A percentile compares a stretch with the other conserved stretches of the same genome.
Evolutionary conservation across 2,329 filamentous ascomycete genomes (phyloP).

Genomic region (Cadophora sp.): DNA sequence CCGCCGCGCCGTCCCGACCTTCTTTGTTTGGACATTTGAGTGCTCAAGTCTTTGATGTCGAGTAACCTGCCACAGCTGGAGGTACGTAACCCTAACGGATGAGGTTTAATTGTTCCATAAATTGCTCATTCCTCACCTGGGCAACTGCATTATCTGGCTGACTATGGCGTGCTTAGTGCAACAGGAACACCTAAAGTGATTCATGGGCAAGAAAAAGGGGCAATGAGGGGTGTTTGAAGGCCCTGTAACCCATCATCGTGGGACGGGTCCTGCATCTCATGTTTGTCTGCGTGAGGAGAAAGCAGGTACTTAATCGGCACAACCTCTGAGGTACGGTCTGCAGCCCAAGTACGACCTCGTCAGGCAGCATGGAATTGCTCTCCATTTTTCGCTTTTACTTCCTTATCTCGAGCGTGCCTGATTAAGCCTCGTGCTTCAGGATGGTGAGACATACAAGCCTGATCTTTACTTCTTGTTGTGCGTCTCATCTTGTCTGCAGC

Average conservation of each 20-base stretch:
- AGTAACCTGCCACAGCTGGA: neutral
- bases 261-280: neutral
- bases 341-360: neutral
- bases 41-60: neutral
- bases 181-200: neutral
- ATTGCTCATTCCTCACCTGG: constrained; percentile 3
- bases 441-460: neutral
- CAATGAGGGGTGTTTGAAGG: neutral
- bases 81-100: neutral
- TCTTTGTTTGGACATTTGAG: constrained; percentile 1
- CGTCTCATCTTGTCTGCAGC: neutral
- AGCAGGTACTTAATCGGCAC: constrained; percentile 15
- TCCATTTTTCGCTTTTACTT: neutral
- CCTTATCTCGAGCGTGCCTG: neutral
- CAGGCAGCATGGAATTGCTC: neutral
- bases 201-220: neutral
- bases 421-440: neutral
- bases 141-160: neutral
- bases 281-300: neutral
- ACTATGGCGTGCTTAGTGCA: neutral
- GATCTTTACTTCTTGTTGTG: neutral
- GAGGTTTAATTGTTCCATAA: neutral
- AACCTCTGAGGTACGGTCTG: neutral
- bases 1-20: neutral
- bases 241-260: neutral